phyloP scores from a whole-genome alignment of 352 stramenopile genomes.

The Phytopythium delawarense region DNA sequence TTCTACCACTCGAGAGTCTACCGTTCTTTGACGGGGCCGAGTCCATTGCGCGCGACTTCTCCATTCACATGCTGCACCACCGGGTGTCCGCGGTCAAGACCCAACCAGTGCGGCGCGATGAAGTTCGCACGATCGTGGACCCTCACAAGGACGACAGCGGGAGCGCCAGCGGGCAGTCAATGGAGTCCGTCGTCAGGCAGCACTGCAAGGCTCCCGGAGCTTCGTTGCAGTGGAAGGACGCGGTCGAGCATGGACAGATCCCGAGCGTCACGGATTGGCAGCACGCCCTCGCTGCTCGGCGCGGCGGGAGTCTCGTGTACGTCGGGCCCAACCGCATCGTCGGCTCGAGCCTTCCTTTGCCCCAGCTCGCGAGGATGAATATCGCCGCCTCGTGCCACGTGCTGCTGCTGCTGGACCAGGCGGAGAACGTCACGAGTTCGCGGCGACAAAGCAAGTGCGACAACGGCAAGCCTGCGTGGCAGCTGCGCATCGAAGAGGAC shows the following conservation, averaged over 20 bases:
- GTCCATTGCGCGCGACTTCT: conserved; percentile 60
- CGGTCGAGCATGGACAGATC: conserved; percentile 49
- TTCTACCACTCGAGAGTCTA: conserved; percentile 52
- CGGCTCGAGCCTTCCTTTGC: conserved; percentile 36
- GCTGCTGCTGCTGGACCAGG: conserved; percentile 71
- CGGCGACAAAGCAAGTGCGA: conserved; percentile 85
- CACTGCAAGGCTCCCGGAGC: conserved; percentile 18
- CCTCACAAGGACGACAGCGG: conserved; percentile 48
- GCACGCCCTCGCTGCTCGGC: conserved; percentile 46
- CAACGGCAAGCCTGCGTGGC: conserved; percentile 63
- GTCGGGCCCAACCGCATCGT: conserved; percentile 65
- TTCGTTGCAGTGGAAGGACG: conserved; percentile 56
- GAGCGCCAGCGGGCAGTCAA: conserved; percentile 29
- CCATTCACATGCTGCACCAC: conserved; percentile 63
- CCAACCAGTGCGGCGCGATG: conserved; percentile 46
- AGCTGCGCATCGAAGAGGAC: conserved; percentile 63
- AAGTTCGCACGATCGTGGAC: conserved; percentile 66
- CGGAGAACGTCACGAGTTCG: conserved; percentile 68
- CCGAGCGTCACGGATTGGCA: conserved; percentile 72
- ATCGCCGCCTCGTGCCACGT: conserved; percentile 55
- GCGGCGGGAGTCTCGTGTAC: conserved; percentile 62
- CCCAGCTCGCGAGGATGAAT: conserved; percentile 67
- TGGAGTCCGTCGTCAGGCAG: conserved; percentile 41
- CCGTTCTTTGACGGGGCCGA: conserved; percentile 39
- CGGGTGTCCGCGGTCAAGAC: conserved; percentile 43